Evolutionary conservation across 441 rosid genomes (phyloP).

Genomic region (Metrosideros polymorpha): DNA sequence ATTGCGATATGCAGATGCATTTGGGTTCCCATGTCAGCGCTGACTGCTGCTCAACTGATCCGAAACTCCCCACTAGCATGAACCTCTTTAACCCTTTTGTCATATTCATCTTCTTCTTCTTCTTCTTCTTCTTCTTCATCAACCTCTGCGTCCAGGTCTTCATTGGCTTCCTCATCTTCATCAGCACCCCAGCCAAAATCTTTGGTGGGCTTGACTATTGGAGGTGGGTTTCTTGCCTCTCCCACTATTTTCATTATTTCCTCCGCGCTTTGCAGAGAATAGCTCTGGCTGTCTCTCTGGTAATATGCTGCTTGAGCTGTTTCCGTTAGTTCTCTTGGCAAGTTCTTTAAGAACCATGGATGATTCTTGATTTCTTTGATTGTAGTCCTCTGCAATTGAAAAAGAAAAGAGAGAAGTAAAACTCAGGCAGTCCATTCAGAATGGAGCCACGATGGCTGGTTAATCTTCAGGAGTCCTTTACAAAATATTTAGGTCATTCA

Average conservation of each 20-base stretch:
- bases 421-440: neutral
- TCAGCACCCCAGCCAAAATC: slow-evolving; percentile 55
- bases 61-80: slow-evolving; percentile 66
- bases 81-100: slow-evolving; percentile 76
- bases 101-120: slow-evolving; percentile 86
- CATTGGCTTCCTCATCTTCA: slow-evolving; percentile 48
- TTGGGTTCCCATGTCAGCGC: neutral
- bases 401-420: neutral
- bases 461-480: neutral
- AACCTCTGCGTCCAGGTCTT: slow-evolving; percentile 36
- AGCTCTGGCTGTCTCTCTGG: slow-evolving; percentile 60
- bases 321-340: slow-evolving; percentile 78
- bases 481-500: neutral
- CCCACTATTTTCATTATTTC: slow-evolving; percentile 87
- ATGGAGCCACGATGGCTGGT: neutral
- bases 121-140: slow-evolving; percentile 64
- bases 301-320: slow-evolving; percentile 63
- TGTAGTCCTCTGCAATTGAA: slow-evolving; percentile 47
- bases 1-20: neutral
- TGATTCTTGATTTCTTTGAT: slow-evolving; percentile 74
- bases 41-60: slow-evolving; percentile 13
- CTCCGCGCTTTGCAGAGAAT: slow-evolving; percentile 60
- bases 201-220: slow-evolving; percentile 29
- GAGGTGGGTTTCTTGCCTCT: slow-evolving; percentile 69
- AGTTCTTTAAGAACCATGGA: slow-evolving; percentile 90